Percentiles rank a stretch among this genome's conserved stretches.
These are phyloP conservation scores for Macrophomina pseudophaseolina DNA, from an alignment of 2,329 filamentous ascomycete species.

Conservation along the genomic window DNA sequence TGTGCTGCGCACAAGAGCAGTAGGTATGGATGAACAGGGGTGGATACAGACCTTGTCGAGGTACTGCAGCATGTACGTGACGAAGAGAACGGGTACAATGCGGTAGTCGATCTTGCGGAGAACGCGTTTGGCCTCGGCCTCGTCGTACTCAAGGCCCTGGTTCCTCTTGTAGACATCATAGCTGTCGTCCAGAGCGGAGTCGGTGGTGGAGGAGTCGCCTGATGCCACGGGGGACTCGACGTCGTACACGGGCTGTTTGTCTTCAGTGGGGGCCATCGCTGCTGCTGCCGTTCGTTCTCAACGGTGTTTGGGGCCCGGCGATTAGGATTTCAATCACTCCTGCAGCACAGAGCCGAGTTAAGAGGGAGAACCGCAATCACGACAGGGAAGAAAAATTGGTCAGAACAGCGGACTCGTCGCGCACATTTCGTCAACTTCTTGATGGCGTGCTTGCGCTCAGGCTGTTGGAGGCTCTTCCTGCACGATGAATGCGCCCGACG, in stretches of 20 bases:
- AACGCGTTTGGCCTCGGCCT: slow-evolving; percentile 37
- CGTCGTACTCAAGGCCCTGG: slow-evolving; percentile 31
- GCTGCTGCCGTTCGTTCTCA: not conserved
- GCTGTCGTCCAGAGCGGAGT: slow-evolving; percentile 35
- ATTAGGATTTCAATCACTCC: not conserved
- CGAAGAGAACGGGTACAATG: slow-evolving; percentile 41
- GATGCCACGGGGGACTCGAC: slow-evolving; percentile 12
- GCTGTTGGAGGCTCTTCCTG: slow-evolving; percentile 9
- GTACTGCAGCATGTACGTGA: slow-evolving; percentile 47
- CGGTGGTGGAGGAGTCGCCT: not conserved
- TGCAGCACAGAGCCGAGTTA: not conserved
- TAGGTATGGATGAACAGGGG: slow-evolving; percentile 12
- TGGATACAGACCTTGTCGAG: slow-evolving; percentile 45
- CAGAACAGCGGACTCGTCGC: not conserved
- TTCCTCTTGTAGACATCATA: slow-evolving; percentile 41
- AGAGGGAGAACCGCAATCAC: not conserved
- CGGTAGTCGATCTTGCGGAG: slow-evolving; percentile 39
- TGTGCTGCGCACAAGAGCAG: not conserved
- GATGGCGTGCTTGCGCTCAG: slow-evolving; percentile 24
- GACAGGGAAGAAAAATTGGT: not conserved
- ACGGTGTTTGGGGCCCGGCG: not conserved
- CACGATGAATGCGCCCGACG: not conserved
- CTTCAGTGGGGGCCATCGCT: not conserved
- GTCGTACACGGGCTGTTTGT: slow-evolving; percentile 19
- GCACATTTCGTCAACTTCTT: slow-evolving; percentile 6